Percentiles rank a stretch among this genome's conserved stretches.
Conservation (phyloP, 768 basidiomycete species). For the Mycena albidolilacea region DNA sequence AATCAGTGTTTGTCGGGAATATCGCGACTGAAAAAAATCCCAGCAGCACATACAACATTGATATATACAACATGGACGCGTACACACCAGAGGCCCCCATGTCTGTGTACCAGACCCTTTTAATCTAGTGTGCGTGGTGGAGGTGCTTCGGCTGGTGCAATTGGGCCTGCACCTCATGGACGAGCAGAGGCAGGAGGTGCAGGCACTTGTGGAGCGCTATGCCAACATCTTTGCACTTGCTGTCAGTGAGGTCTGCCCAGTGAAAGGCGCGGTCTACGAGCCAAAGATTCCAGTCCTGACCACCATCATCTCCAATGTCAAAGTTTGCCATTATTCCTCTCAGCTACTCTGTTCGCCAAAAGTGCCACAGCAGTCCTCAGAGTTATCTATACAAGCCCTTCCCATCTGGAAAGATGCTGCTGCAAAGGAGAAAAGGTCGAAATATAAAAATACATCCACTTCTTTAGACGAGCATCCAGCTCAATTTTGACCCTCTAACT, state of each 20-base stretch:
- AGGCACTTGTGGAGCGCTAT: slow-evolving; percentile 44
- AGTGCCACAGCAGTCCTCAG: too few relatives aligned
- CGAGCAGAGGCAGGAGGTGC: slow-evolving; percentile 43
- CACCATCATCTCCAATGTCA: too few relatives aligned
- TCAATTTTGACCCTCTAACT: too few relatives aligned
- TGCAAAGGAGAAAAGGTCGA: too few relatives aligned
- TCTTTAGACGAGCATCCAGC: too few relatives aligned
- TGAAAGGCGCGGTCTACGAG: slow-evolving; percentile 49
- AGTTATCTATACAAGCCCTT: too few relatives aligned
- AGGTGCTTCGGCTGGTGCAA: slow-evolving; percentile 40
- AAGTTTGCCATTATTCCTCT: too few relatives aligned
- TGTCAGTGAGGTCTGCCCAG: slow-evolving; percentile 52
- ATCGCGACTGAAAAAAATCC: not conserved
- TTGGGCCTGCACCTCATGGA: slow-evolving; percentile 50
- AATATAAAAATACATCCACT: too few relatives aligned
- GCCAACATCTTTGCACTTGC: slow-evolving; percentile 59
- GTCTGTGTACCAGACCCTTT: slow-evolving; percentile 45
- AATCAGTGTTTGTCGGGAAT: not conserved
- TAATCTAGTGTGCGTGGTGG: slow-evolving; percentile 38
- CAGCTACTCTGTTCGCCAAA: too few relatives aligned
- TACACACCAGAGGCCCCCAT: not conserved
- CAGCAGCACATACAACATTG: not conserved
- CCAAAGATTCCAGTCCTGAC: slow-evolving; percentile 53
- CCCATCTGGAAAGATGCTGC: too few relatives aligned
- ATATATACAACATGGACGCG: slow-evolving; percentile 13